A percentile compares a stretch with the other conserved stretches of the same genome.
Conservation (phyloP, 345 rosid genomes). For the Moricandia moricandioides region DNA sequence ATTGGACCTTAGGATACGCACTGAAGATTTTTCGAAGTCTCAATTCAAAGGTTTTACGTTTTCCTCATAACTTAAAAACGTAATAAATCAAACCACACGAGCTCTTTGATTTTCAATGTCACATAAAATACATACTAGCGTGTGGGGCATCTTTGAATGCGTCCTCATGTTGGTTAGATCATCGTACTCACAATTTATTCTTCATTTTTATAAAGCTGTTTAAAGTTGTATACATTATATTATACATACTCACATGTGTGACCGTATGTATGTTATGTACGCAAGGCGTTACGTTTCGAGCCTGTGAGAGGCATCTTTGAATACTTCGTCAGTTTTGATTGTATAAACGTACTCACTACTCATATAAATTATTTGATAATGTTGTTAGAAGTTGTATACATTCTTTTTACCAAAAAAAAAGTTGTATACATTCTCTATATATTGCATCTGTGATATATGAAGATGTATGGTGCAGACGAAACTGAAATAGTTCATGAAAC, state of each 20-base stretch:
- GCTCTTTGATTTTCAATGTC: slow-evolving; percentile 25
- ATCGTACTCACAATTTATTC: not conserved
- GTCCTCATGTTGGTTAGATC: slow-evolving; percentile 7
- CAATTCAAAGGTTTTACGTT: slow-evolving; percentile 31
- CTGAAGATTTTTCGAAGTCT: slow-evolving; percentile 33
- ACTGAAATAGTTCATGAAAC: too few species aligned
- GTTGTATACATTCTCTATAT: not conserved
- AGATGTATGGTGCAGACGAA: too few species aligned
- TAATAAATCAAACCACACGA: slow-evolving; percentile 30
- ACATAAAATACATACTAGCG: slow-evolving; percentile 8
- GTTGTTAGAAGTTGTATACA: not conserved
- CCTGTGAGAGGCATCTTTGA: slow-evolving; percentile 9
- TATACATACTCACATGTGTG: not conserved
- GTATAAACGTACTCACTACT: not conserved
- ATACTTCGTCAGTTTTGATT: not conserved
- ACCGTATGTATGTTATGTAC: not conserved
- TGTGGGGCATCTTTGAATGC: slow-evolving; percentile 37
- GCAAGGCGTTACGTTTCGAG: slow-evolving; percentile 23
- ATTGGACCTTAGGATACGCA: slow-evolving; percentile 31
- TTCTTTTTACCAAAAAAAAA: too few species aligned
- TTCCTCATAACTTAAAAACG: not conserved
- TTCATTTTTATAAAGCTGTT: not conserved
- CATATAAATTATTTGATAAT: not conserved
- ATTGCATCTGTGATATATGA: too few species aligned
- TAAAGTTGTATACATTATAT: not conserved